Conservation (phyloP, 2,329 filamentous ascomycete genomes). For the Clonostachys chloroleuca region DNA sequence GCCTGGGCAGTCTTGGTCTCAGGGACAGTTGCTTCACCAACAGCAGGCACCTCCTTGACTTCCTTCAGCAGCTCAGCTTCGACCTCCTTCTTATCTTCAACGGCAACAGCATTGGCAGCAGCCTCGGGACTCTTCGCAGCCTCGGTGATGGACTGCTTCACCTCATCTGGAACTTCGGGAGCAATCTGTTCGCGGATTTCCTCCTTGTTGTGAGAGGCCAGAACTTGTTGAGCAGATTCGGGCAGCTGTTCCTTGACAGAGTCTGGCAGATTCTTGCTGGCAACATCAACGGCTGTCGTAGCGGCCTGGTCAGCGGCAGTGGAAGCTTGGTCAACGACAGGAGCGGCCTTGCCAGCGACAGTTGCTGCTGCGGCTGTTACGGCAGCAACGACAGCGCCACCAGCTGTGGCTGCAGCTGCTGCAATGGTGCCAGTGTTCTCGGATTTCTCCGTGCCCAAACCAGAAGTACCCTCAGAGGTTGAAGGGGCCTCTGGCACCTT, state of each 20-base stretch:
- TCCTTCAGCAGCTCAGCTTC: constrained; percentile 71
- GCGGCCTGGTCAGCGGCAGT: constrained; percentile 23
- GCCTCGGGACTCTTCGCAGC: constrained; percentile 66
- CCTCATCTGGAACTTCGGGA: constrained; percentile 47
- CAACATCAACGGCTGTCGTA: constrained; percentile 27
- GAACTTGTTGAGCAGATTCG: constrained; percentile 41
- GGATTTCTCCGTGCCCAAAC: constrained; percentile 46
- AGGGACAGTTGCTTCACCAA: constrained; percentile 16
- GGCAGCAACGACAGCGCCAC: constrained; percentile 27
- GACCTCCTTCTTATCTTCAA: constrained; percentile 69
- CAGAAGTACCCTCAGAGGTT: constrained; percentile 51
- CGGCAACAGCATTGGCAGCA: constrained; percentile 60
- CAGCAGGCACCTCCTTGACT: constrained; percentile 38
- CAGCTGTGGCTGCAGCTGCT: constrained; percentile 27
- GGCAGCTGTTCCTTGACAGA: constrained; percentile 47
- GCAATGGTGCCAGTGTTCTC: constrained; percentile 36
- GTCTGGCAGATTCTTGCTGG: constrained; percentile 46
- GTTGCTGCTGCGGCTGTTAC: constrained; percentile 20
- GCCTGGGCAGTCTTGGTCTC: constrained; percentile 10
- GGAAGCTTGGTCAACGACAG: constrained; percentile 17
- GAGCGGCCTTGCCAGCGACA: constrained; percentile 15
- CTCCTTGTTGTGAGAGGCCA: constrained; percentile 36
- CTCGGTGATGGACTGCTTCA: constrained; percentile 52
- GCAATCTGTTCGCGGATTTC: constrained; percentile 36
- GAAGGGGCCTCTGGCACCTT: constrained; percentile 59